Evolutionary conservation across 2,329 filamentous ascomycete species (phyloP).

Genomic region (Xylaria sp.): DNA sequence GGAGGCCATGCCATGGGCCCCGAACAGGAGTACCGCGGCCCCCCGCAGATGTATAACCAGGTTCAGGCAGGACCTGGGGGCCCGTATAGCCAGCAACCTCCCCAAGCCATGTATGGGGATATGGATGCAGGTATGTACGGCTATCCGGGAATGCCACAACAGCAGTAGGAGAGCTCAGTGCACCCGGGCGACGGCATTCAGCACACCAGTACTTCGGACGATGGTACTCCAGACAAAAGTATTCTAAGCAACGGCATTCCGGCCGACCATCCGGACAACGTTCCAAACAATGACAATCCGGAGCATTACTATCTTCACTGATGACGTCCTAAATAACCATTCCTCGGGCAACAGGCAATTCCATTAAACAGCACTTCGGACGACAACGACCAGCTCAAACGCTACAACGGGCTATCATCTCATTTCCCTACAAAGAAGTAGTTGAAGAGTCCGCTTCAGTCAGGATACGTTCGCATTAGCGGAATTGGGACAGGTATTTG

Average conservation of each 20-base stretch:
- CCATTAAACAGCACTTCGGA: no score
- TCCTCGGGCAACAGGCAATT: no score
- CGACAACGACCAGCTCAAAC: background rate
- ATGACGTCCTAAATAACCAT: no score
- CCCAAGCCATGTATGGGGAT: constrained; percentile 76
- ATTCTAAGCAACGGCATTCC: background rate
- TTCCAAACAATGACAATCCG: no score
- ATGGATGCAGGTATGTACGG: constrained; percentile 86
- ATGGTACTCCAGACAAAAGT: background rate
- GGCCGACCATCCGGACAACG: no score
- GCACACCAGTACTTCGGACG: no score
- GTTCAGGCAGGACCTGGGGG: constrained; percentile 73
- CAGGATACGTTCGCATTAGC: background rate
- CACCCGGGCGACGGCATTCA: background rate
- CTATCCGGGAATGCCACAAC: constrained; percentile 78
- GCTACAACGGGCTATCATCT: background rate
- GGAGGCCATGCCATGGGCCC: constrained; percentile 64
- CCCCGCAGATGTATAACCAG: constrained; percentile 80
- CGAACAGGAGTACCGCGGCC: constrained; percentile 79
- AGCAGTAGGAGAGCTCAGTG: constrained; percentile 53
- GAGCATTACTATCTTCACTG: no score
- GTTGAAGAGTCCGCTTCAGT: background rate
- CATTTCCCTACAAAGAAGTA: background rate
- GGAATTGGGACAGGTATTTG: background rate
- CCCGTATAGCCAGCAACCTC: constrained; percentile 76